These are phyloP conservation scores for Gossypium bickii DNA, from an alignment of 345 rosid genomes.

Conservation along the genomic window DNA sequence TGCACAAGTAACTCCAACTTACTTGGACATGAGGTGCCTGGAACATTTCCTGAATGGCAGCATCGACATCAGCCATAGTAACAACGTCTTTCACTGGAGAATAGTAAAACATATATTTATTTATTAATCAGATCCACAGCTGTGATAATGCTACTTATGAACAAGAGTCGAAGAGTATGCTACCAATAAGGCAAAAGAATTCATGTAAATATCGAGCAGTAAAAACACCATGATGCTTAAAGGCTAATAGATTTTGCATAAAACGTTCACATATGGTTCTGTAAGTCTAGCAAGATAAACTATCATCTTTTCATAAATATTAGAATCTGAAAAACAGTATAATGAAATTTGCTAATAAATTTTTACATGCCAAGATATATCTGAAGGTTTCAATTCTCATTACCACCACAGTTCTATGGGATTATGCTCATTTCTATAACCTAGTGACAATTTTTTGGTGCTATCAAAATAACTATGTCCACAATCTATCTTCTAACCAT, in stretches of 20 bases:
- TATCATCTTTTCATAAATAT: neutral
- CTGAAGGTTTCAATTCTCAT: neutral
- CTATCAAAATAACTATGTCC: neutral
- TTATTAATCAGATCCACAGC: constrained; percentile 1
- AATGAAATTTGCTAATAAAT: neutral
- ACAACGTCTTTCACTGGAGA: constrained; percentile 56
- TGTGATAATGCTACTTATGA: neutral
- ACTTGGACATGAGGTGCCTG: constrained; percentile 98
- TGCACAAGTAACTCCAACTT: constrained; percentile 24
- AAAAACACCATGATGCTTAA: neutral
- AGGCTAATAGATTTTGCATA: neutral
- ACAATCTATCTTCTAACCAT: neutral
- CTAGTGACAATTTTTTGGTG: neutral
- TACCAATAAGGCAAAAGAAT: neutral
- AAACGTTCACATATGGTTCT: neutral
- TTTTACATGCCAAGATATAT: neutral
- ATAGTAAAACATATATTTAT: neutral
- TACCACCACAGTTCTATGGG: neutral
- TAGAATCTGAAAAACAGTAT: constrained; percentile 7
- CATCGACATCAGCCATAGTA: constrained; percentile 76
- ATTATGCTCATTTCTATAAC: neutral
- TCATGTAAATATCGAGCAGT: neutral
- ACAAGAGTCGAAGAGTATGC: neutral
- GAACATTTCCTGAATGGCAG: constrained; percentile 94
- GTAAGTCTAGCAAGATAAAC: neutral